Conservation (phyloP, 2,329 filamentous ascomycete genomes). For the Nemania sp. region DNA sequence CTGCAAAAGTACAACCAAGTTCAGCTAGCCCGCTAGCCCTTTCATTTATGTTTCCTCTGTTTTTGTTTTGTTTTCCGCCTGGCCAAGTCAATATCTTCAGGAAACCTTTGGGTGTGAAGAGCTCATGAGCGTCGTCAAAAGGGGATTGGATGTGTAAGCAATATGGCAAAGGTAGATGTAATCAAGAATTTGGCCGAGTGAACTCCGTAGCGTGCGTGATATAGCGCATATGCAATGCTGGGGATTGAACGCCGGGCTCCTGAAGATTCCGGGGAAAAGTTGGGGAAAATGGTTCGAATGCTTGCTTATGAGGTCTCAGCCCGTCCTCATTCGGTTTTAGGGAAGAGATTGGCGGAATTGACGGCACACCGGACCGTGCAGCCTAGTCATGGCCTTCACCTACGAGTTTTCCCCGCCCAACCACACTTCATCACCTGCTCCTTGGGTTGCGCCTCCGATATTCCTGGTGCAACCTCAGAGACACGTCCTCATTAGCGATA, state of each 20-base stretch:
- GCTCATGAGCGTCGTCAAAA: constrained; percentile 16
- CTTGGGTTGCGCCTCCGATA: constrained; percentile 22
- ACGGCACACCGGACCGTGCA: constrained; percentile 34
- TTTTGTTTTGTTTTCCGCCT: neutral
- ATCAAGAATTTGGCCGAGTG: constrained; percentile 29
- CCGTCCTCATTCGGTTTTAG: constrained; percentile 18
- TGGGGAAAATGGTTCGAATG: constrained; percentile 23
- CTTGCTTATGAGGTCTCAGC: constrained; percentile 11
- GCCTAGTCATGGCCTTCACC: constrained; percentile 36
- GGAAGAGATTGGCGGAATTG: constrained; percentile 23
- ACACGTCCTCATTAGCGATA: constrained; percentile 16
- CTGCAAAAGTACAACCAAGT: constrained; percentile 14
- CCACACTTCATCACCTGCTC: constrained; percentile 34
- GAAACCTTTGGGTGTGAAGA: constrained; percentile 8
- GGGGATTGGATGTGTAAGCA: constrained; percentile 20
- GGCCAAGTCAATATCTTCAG: constrained; percentile 12
- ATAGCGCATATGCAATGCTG: constrained; percentile 27
- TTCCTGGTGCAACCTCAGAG: constrained; percentile 30
- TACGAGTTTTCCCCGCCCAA: constrained; percentile 39
- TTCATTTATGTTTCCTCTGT: neutral
- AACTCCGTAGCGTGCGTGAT: constrained; percentile 24
- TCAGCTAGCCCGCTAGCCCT: constrained; percentile 25
- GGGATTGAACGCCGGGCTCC: constrained; percentile 22
- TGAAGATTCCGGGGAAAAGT: constrained; percentile 27
- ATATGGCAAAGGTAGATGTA: constrained; percentile 25